Evolutionary conservation across 768 basidiomycete species (phyloP).

Genomic region (Lactarius akahatsu): DNA sequence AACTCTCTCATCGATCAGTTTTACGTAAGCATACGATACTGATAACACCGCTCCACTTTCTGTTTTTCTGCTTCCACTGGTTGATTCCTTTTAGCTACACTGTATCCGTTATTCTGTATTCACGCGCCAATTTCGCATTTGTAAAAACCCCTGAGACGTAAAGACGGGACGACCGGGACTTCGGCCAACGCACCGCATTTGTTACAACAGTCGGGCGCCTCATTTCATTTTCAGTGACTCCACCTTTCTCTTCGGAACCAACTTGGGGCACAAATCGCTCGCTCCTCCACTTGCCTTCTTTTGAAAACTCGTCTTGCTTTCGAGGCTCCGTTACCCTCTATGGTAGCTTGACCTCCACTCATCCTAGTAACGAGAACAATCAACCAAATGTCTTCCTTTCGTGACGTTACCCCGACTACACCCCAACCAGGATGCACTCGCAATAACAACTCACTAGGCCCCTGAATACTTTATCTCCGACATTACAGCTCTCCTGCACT

Average conservation of each 20-base stretch:
- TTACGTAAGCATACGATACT: constrained; percentile 24
- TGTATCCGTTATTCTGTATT: constrained; percentile 11
- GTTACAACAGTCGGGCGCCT: not conserved
- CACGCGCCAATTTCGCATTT: constrained; percentile 11
- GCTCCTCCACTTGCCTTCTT: constrained; percentile 14
- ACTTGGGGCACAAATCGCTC: constrained; percentile 21
- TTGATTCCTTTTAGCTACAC: constrained; percentile 4
- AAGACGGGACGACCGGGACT: not conserved
- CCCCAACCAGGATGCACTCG: not conserved
- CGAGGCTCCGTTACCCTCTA: constrained; percentile 6
- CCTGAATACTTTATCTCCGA: constrained; percentile 1
- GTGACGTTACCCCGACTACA: constrained; percentile 17
- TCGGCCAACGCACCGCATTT: constrained; percentile 16
- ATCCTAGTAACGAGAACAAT: constrained; percentile 1
- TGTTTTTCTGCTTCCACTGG: constrained; percentile 6
- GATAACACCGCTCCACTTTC: constrained; percentile 13
- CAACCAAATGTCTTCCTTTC: not conserved
- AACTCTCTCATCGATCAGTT: constrained; percentile 17
- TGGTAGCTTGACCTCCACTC: constrained; percentile 2
- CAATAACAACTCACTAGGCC: constrained; percentile 13
- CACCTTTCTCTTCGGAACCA: constrained; percentile 12
- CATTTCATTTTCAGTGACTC: constrained; percentile 1
- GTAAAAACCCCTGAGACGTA: constrained; percentile 4
- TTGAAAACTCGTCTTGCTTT: constrained; percentile 23
- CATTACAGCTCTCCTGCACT: not conserved